These are phyloP conservation scores for Somion occarium DNA, from an alignment of 1,284 basidiomycete genomes.

Conservation along the genomic window DNA sequence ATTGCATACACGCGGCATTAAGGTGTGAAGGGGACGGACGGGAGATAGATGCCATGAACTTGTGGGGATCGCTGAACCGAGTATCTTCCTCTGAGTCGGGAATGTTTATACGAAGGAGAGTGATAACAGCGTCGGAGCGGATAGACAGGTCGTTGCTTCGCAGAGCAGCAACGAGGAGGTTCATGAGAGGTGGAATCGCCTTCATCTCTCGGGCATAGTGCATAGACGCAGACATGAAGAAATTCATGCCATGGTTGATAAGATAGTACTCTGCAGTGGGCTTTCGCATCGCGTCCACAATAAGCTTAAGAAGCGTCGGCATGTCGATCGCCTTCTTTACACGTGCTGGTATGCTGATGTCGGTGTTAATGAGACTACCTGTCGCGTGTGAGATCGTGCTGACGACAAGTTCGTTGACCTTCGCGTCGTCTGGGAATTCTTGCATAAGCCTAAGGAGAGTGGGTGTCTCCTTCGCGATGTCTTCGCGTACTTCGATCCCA, in stretches of 20 bases:
- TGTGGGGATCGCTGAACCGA: slow-evolving; percentile 37
- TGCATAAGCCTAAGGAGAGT: slow-evolving; percentile 41
- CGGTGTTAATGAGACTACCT: slow-evolving; percentile 36
- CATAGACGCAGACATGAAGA: slow-evolving; percentile 38
- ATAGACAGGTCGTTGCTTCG: slow-evolving; percentile 42
- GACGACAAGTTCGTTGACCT: slow-evolving; percentile 46
- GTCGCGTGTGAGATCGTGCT: slow-evolving; percentile 50
- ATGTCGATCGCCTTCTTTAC: slow-evolving; percentile 41
- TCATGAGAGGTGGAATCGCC: slow-evolving; percentile 35
- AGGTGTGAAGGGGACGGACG: slow-evolving; percentile 43
- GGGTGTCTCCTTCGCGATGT: slow-evolving; percentile 43
- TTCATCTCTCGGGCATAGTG: slow-evolving; percentile 41
- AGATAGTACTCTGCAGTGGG: slow-evolving; percentile 39
- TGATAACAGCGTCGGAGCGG: background rate
- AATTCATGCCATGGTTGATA: slow-evolving; percentile 45
- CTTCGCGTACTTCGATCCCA: slow-evolving; percentile 40
- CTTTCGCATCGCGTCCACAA: slow-evolving; percentile 38
- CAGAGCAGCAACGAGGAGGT: slow-evolving; percentile 49
- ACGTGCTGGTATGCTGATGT: slow-evolving; percentile 30
- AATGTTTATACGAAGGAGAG: slow-evolving; percentile 42
- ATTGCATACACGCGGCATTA: slow-evolving; percentile 40
- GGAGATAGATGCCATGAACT: slow-evolving; percentile 33
- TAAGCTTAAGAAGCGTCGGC: slow-evolving; percentile 36
- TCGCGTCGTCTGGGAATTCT: slow-evolving; percentile 44
- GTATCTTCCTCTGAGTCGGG: slow-evolving; percentile 40